These are phyloP conservation scores for Pseudopithomyces maydicus DNA, from an alignment of 2,329 filamentous ascomycete species.

Conservation along the genomic window DNA sequence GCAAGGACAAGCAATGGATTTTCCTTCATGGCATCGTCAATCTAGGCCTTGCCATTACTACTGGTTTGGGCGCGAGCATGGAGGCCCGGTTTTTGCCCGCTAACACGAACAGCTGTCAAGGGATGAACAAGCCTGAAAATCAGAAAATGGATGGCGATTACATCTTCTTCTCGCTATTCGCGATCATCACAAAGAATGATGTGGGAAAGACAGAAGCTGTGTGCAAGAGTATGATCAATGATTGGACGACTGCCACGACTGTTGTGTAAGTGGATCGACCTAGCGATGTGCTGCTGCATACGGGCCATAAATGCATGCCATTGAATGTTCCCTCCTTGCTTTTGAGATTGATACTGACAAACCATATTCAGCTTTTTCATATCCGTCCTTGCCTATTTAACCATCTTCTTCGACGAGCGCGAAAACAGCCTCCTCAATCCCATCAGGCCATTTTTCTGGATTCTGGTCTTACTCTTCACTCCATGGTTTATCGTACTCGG, in stretches of 20 bases:
- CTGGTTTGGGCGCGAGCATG: conserved; percentile 10
- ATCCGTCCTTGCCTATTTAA: conserved; percentile 19
- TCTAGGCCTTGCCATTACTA: conserved; percentile 12
- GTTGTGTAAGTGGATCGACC: conserved; percentile 12
- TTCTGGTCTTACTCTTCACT: conserved; percentile 9
- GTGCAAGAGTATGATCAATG: conserved; percentile 15
- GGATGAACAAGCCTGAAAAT: conserved; percentile 10
- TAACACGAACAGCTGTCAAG: conserved; percentile 6
- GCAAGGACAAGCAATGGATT: conserved; percentile 7
- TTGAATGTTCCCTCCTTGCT: too few relatives aligned
- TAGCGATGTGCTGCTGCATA: not conserved
- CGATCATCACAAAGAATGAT: not conserved
- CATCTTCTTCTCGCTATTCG: conserved; percentile 17
- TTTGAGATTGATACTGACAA: conserved; percentile 5
- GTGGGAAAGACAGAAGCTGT: not conserved
- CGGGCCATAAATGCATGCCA: too few relatives aligned
- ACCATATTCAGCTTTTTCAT: conserved; percentile 13
- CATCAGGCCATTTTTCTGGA: conserved; percentile 14
- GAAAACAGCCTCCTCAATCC: conserved; percentile 24
- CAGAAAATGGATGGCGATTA: conserved; percentile 11
- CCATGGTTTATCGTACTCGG: conserved; percentile 3
- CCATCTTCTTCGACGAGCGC: conserved; percentile 24
- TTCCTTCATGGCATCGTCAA: conserved; percentile 18
- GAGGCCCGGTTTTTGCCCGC: conserved; percentile 20
- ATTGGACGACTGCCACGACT: conserved; percentile 11